These are phyloP conservation scores for Huntiella savannae DNA, from an alignment of 2,329 filamentous ascomycete species.

Conservation along the genomic window DNA sequence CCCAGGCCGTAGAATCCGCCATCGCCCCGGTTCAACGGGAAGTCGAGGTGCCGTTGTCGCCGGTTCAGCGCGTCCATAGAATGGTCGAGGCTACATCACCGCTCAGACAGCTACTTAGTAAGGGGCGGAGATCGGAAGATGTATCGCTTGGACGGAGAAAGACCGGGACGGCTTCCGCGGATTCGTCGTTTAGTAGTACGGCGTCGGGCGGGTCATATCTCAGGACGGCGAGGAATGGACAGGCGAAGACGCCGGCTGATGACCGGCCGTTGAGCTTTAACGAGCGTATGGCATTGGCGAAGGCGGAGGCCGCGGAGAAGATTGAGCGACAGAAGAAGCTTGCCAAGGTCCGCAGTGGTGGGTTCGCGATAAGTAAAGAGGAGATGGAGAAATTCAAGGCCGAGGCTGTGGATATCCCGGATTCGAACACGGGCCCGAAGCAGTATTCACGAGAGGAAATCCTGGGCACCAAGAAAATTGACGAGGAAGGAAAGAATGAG, in stretches of 20 bases:
- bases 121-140: conserved; percentile 8
- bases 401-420: conserved; percentile 34
- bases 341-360: conserved; percentile 31
- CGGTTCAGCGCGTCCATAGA: conserved; percentile 9
- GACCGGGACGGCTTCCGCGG: background rate
- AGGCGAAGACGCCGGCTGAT: conserved; percentile 4
- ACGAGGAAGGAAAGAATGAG: conserved; percentile 26
- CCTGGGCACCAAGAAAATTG: conserved; percentile 20
- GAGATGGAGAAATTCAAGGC: conserved; percentile 42
- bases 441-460: conserved; percentile 48
- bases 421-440: conserved; percentile 27
- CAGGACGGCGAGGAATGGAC: conserved; percentile 5
- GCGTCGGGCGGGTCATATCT: conserved; percentile 4
- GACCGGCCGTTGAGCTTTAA: conserved; percentile 47
- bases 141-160: conserved; percentile 6
- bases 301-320: conserved; percentile 32
- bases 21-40: conserved; percentile 7
- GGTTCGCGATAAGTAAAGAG: conserved; percentile 36
- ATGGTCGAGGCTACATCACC: conserved; percentile 10
- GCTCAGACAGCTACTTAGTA: conserved; percentile 7
- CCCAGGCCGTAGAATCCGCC: conserved; percentile 6
- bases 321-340: conserved; percentile 33
- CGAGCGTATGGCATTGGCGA: conserved; percentile 60
- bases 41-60: conserved; percentile 7
- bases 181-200: conserved; percentile 5